phyloP scores from a whole-genome alignment of 495 filamentous ascomycete genomes.

The Amphirosellinia nigrospora region DNA sequence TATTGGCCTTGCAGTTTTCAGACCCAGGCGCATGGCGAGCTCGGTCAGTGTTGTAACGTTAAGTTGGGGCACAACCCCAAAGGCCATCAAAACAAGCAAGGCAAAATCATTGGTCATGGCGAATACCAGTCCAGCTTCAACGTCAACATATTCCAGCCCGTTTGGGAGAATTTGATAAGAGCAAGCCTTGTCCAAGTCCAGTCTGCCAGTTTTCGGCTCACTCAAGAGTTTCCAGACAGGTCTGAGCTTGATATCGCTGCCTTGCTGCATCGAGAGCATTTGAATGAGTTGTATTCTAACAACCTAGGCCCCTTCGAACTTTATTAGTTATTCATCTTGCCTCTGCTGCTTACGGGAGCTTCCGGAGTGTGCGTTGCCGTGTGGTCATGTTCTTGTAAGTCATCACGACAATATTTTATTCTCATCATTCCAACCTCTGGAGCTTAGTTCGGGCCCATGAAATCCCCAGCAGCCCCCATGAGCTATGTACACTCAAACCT shows the following conservation, averaged over 20 bases:
- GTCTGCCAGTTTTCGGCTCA: conserved; percentile 32
- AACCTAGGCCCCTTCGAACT: conserved; percentile 34
- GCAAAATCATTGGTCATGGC: conserved; percentile 53
- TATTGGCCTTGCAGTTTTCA: conserved; percentile 57
- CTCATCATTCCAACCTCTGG: neutral
- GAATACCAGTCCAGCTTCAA: conserved; percentile 53
- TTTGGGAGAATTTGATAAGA: conserved; percentile 41
- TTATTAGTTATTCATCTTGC: conserved; percentile 50
- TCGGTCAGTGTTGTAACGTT: conserved; percentile 52
- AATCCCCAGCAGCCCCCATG: no score
- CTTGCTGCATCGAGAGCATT: conserved; percentile 36
- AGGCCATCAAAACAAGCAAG: conserved; percentile 57
- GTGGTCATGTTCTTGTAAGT: conserved; percentile 59
- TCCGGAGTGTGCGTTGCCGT: conserved; percentile 60
- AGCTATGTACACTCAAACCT: no score
- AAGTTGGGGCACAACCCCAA: conserved; percentile 51
- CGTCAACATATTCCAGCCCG: conserved; percentile 40
- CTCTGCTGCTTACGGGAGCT: conserved; percentile 61
- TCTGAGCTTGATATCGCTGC: conserved; percentile 36
- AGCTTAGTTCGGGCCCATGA: no score
- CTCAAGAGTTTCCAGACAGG: conserved; percentile 35
- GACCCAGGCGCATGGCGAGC: conserved; percentile 34
- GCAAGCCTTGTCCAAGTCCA: conserved; percentile 35
- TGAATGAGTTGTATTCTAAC: conserved; percentile 40
- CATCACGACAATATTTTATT: neutral